Conservation (phyloP, 2,329 filamentous ascomycete species). For the Fusarium mundagurra region DNA sequence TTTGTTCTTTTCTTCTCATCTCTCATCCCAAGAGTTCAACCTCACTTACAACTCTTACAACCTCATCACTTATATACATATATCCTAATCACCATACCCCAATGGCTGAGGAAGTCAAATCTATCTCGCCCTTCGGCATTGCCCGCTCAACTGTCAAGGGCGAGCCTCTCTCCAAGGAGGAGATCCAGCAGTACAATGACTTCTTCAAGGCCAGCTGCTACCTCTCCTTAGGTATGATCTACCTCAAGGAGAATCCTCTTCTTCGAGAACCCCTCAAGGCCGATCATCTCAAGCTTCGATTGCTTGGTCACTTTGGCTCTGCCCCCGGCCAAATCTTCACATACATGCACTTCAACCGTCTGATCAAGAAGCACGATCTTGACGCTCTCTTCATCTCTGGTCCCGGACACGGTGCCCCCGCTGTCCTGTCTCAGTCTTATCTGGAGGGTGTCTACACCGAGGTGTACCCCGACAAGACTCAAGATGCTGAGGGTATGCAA, state of each 20-base stretch:
- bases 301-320: slow-evolving; percentile 82
- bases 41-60: slow-evolving; percentile 21
- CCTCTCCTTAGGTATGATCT: slow-evolving; percentile 82
- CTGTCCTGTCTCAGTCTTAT: slow-evolving; percentile 79
- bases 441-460: slow-evolving; percentile 82
- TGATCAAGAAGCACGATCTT: slow-evolving; percentile 83
- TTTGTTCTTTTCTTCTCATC: slow-evolving; percentile 35
- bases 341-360: slow-evolving; percentile 83
- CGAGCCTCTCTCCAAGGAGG: slow-evolving; percentile 70
- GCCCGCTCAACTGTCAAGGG: slow-evolving; percentile 73
- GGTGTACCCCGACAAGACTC: slow-evolving; percentile 78
- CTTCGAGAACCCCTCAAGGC: slow-evolving; percentile 74
- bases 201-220: slow-evolving; percentile 81
- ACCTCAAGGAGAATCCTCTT: slow-evolving; percentile 77
- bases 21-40: slow-evolving; percentile 38
- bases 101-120: slow-evolving; percentile 57
- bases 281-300: slow-evolving; percentile 77
- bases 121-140: slow-evolving; percentile 71
- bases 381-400: slow-evolving; percentile 79
- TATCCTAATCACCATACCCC: slow-evolving; percentile 22
- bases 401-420: slow-evolving; percentile 81
- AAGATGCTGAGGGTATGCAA: slow-evolving; percentile 74
- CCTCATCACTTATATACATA: slow-evolving; percentile 16
- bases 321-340: slow-evolving; percentile 85
- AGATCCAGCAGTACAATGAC: slow-evolving; percentile 74